Base-by-base conservation (phyloP, 208 protist genomes). In the Angomonas deanei region DNA sequence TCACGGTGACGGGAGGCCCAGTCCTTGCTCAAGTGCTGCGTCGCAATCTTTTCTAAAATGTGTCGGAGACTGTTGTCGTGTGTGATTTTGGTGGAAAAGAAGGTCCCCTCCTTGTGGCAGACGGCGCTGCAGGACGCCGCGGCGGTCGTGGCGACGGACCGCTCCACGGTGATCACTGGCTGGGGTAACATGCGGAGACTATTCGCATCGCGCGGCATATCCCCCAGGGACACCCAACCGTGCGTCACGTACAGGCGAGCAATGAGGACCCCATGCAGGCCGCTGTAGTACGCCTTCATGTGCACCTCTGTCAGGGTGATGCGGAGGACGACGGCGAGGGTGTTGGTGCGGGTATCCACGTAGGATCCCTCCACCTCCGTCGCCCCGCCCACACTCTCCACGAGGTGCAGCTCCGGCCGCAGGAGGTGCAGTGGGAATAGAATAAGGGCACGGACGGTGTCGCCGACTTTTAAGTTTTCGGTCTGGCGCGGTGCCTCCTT, bases 151-250 rank as follows among this genome's bases (percentile, higher is more conserved):
- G 13, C 26, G 23, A 60, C 56, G 49, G 15, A 30, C 11, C 48
- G 31, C 52, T 34, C 33, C 30, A 27, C 50, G 27, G 27, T 52
- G 27, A 23, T 76, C 3, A 88, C 57, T 8, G 86, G 86, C 69
- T 93, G 83, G 21, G 86, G 83, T 1, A 91, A 28, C 52, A 90
- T 63, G 28, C 86, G 80, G 53, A 82, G 74, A 54, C 83, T 84
- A 68, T 93, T 87, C 33, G 79, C 78, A 46, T 93, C 83, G 49
- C 68, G 68, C 42, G 86, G 86, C 68, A 90, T 80, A 42, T 90
- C 83, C 27, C 62, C 42, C 31, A 86, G 42, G 17, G 74, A 75
- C 19, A 75, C 65, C 84, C 86, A 93, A 10, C 86, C 83, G 62
- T 83, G 78, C n/a, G 39, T 58, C 13, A 87, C 64, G 46, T 32